Base-by-base conservation (phyloP, 495 filamentous ascomycete genomes). In the Lasiosphaeris hirsuta region DNA sequence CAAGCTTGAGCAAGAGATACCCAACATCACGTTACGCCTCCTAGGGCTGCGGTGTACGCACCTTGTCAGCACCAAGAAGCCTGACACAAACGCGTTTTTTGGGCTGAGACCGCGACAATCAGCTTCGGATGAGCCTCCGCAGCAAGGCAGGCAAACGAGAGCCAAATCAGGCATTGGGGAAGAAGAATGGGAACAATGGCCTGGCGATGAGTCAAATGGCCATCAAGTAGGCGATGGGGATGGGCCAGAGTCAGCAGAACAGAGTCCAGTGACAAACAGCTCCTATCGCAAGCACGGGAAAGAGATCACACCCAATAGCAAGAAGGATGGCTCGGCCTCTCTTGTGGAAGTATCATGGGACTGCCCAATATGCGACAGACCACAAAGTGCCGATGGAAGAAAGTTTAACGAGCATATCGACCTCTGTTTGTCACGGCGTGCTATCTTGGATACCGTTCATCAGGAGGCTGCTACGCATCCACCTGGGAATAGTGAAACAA, bases 381-480 rank as follows among this genome's bases (percentile, higher is more conserved):
- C 88, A 0, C 90, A 96, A 64, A 56, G 75, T 4, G 85, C 92
- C 0, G 82, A 91, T 58, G 90, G 97, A 67, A 78, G 79, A 38
- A 70, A 68, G 6, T 97, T 99, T 72, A 99, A 99, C 61, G 86
- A 87, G 49, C 95, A 99, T 70, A 88, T 99, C 45, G 95, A 99
- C 66, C 85, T 89, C 17, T 99, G 94, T 72, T 81, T 99, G 7
- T 96, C 92, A 2, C 76, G 84, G 44, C 83, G 87, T 67, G 89
- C 90, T 0, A 98, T 98, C 59, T 86, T 86, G 41, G 90, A 96
- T 64, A 88, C 82, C 0, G 85, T 88, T 7, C 84, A 88, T 54
- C 81, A 80, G 48, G 67, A 73, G 4, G 62, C 64, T 15, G 63
- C 61, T 17, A 57, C 58, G 10, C 50, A 57, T 37, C 43, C 65